Conservation (phyloP, 768 basidiomycete genomes). For the Lepiota subincarnata region DNA sequence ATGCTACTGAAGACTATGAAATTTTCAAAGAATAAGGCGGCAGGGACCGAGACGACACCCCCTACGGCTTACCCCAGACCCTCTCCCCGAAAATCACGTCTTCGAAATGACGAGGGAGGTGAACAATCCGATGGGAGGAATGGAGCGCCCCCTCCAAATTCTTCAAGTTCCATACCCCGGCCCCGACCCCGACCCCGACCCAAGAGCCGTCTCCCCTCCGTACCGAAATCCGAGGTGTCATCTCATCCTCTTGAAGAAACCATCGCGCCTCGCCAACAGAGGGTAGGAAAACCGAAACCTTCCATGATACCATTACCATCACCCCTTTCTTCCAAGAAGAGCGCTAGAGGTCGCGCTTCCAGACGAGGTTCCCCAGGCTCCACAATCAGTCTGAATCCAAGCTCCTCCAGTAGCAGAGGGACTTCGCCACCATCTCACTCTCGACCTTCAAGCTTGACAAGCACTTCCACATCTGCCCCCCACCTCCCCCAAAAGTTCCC, state of each 20-base stretch:
- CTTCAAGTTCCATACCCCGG: background rate
- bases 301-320: conserved; percentile 3
- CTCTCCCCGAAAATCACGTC: background rate
- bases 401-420: background rate
- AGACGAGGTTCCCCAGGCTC: background rate
- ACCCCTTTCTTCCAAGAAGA: background rate
- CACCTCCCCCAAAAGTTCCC: conserved; percentile 10
- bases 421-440: conserved; percentile 5
- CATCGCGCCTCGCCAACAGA: background rate
- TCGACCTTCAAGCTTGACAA: conserved; percentile 1
- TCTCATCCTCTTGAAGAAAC: no score
- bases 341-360: background rate
- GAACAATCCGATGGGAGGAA: background rate
- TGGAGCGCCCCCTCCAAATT: background rate
- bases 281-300: conserved; percentile 10
- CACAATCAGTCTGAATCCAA: background rate
- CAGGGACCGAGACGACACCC: background rate
- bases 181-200: conserved; percentile 1
- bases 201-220: background rate
- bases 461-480: background rate
- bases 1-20: conserved; percentile 20
- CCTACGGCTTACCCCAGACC: background rate
- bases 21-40: conserved; percentile 33
- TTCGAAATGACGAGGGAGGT: background rate
- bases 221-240: background rate